Conservation (phyloP, 108 stramenopile genomes). For the Licmophora abbreviata region DNA sequence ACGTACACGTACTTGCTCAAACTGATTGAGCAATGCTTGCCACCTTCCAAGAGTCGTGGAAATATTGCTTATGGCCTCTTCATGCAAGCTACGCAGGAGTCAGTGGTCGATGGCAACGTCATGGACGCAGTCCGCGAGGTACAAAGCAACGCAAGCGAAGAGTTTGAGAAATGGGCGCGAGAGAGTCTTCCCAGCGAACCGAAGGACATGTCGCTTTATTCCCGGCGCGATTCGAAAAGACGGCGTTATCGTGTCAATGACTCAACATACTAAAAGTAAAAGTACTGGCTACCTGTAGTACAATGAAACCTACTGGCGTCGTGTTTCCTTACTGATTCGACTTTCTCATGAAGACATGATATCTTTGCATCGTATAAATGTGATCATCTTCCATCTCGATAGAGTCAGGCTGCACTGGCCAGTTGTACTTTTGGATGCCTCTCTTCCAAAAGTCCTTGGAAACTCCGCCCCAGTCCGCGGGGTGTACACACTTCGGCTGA, state of each 20-base stretch:
- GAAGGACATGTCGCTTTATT: too few species aligned
- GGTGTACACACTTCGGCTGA: conserved; percentile 2
- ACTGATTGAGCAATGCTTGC: conserved; percentile 37
- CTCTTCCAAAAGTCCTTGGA: not conserved
- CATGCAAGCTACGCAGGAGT: conserved; percentile 42
- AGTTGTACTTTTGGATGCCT: conserved; percentile 4
- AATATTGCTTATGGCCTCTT: conserved; percentile 64
- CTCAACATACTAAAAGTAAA: too few species aligned
- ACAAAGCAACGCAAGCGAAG: conserved; percentile 8
- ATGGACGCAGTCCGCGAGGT: conserved; percentile 25
- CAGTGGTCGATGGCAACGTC: conserved; percentile 43
- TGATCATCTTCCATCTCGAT: conserved; percentile 9
- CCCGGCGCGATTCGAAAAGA: too few species aligned
- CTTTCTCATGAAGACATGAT: conserved; percentile 16
- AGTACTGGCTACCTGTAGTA: too few species aligned
- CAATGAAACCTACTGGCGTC: too few species aligned
- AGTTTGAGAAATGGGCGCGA: not conserved
- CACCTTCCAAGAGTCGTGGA: conserved; percentile 47
- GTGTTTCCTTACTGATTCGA: too few species aligned
- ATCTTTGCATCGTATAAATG: conserved; percentile 10
- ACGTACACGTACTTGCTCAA: conserved; percentile 46
- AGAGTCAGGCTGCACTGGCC: conserved; percentile 5
- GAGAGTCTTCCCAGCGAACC: too few species aligned
- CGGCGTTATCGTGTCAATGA: too few species aligned
- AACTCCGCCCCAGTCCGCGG: conserved; percentile 13